Evolutionary conservation across 2,329 filamentous ascomycete species (phyloP).

Genomic region (Colletotrichum magnum): DNA sequence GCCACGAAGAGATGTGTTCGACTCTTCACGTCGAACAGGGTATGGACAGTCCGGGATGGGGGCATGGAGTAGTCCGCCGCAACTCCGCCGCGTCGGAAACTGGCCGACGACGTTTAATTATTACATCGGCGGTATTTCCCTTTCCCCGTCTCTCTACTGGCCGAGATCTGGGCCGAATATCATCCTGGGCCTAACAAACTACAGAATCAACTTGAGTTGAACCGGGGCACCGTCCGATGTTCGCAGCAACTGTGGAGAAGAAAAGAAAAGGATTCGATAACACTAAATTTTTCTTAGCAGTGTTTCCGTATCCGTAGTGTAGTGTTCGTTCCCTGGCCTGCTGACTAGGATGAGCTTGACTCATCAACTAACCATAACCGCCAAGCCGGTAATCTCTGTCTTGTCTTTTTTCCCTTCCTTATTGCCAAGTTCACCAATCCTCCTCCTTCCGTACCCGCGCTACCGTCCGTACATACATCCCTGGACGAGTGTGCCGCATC

Average conservation of each 20-base stretch:
- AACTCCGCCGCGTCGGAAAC: constrained; percentile 8
- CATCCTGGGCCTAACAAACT: too few species aligned
- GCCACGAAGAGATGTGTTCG: too few species aligned
- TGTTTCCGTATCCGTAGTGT: not conserved
- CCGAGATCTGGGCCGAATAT: too few species aligned
- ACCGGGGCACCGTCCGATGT: not conserved
- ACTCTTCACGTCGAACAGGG: too few species aligned
- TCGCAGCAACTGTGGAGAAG: not conserved
- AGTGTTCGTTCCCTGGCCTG: not conserved
- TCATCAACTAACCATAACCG: not conserved
- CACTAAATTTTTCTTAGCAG: not conserved
- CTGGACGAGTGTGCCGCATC: too few species aligned
- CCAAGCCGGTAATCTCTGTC: not conserved
- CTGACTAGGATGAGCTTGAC: not conserved
- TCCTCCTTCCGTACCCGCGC: too few species aligned
- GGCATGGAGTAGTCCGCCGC: not conserved
- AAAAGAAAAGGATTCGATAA: not conserved
- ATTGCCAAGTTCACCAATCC: too few species aligned
- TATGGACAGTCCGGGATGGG: not conserved
- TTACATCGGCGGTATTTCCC: not conserved
- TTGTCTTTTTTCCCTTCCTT: too few species aligned
- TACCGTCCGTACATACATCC: too few species aligned
- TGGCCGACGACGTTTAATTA: not conserved
- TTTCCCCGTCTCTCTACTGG: not conserved
- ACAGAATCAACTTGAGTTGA: too few species aligned